A percentile compares a stretch with the other conserved stretches of the same genome.
These are phyloP conservation scores for Pittosporum tobira DNA, from an alignment of 129 eudicot species.

Conservation along the genomic window DNA sequence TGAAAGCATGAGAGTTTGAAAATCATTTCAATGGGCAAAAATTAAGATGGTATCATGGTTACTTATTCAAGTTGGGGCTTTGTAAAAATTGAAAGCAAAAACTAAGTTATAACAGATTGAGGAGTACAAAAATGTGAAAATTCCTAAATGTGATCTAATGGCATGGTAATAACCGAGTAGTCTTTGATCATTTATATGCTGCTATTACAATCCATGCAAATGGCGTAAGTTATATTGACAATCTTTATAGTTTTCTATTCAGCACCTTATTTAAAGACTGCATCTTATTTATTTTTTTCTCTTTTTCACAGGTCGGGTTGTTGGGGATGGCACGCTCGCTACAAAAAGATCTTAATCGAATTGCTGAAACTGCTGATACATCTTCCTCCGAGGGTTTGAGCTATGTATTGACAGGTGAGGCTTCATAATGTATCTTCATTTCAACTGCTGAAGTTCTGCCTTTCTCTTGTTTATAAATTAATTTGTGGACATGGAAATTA, in stretches of 20 bases:
- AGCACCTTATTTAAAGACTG: background rate
- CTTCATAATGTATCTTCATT: background rate
- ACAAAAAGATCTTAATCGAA: slow-evolving; percentile 79
- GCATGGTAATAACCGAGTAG: too few relatives aligned
- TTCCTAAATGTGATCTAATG: background rate
- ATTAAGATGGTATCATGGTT: too few relatives aligned
- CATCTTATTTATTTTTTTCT: too few relatives aligned
- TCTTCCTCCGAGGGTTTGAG: slow-evolving; percentile 69
- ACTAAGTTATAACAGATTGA: too few relatives aligned
- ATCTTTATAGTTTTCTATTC: background rate
- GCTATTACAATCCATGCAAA: background rate
- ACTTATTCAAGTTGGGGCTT: too few relatives aligned
- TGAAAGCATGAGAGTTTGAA: too few relatives aligned
- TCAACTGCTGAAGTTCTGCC: background rate
- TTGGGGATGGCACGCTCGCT: slow-evolving; percentile 81
- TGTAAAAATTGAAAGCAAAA: too few relatives aligned
- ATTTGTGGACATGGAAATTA: background rate
- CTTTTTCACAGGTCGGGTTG: slow-evolving; percentile 60
- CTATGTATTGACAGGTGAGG: slow-evolving; percentile 76
- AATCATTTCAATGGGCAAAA: too few relatives aligned
- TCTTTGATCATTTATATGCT: too few relatives aligned
- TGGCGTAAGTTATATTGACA: background rate
- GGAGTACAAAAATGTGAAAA: background rate
- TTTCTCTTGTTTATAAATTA: background rate
- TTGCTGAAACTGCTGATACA: slow-evolving; percentile 89